Base-by-base conservation (phyloP, 805 yeast species). In the Metschnikowia aberdeeniae region DNA sequence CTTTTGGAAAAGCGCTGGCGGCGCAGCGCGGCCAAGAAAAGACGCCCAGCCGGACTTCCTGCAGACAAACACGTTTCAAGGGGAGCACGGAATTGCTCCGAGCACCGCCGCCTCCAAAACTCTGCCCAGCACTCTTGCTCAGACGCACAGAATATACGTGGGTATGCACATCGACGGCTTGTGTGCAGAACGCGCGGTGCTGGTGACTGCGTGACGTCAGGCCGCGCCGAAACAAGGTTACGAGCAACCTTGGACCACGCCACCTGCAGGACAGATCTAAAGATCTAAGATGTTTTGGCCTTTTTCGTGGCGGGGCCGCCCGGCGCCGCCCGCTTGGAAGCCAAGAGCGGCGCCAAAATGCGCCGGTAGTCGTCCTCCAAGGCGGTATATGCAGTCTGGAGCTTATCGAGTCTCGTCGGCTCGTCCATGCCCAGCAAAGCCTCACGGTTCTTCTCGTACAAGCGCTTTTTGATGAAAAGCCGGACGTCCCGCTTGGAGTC, bases 361-460 rank as follows among this genome's bases (percentile, higher is more conserved):
- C 90, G 66, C 43, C 64, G 60, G 61, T 89, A 92, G 54, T 88
- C 96, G 39, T 78, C 83, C 44, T 78, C 81, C 42, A 90, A 67
- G 28, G 82, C 67, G 50, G 76, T 76, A 54, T 81, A 88, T 0
- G 96, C 92, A 9, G 82, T 80, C 42, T 86, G 88, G 32, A 89
- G 70, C 55, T 86, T 86, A 55, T 84, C 88, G 49, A 74, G 75
- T 49, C 78, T 72, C n/a, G 81, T 80, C 0, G 78, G 70, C n/a
- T 66, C 72, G 35, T 84, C 89, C 59, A 89, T 66, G 4, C 80
- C 85, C 30, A 64, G 66, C 44, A 93, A 70, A 0, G 89, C 89
- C 45, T 90, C 97, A 55, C 73, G 78, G 66, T 93, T 93, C 59
- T 88, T 86, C 45, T 79, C 74, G 59, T 74, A 92, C 22, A 93